These are phyloP conservation scores for Adenanthera pavonina DNA, from an alignment of 306 rosid genomes.

Conservation along the genomic window DNA sequence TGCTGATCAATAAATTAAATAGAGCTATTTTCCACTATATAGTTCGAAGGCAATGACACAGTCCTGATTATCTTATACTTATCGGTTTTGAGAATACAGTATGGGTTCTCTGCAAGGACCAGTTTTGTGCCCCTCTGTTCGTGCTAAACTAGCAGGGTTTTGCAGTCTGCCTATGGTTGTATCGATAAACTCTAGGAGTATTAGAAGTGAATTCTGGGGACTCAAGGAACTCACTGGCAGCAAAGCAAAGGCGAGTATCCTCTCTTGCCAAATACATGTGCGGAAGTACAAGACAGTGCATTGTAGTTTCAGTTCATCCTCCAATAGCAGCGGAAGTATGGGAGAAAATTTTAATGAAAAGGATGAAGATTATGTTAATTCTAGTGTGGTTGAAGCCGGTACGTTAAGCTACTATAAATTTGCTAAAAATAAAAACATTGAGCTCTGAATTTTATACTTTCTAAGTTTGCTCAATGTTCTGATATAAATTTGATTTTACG, in stretches of 20 bases:
- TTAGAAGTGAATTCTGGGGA: constrained; percentile 74
- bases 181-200: constrained; percentile 49
- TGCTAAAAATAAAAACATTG: background rate
- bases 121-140: constrained; percentile 72
- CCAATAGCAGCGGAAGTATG: constrained; percentile 75
- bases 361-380: constrained; percentile 85
- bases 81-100: constrained; percentile 48
- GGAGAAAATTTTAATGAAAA: constrained; percentile 87
- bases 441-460: background rate
- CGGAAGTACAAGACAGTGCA: constrained; percentile 57
- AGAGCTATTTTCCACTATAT: constrained; percentile 15
- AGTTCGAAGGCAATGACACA: background rate
- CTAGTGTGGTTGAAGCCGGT: constrained; percentile 95
- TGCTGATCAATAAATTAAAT: constrained; percentile 5
- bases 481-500: background rate
- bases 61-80: background rate
- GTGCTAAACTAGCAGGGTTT: constrained; percentile 66
- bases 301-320: constrained; percentile 75
- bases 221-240: constrained; percentile 47
- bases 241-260: constrained; percentile 50
- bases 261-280: constrained; percentile 44
- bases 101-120: constrained; percentile 93
- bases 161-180: constrained; percentile 63
- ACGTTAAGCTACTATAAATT: constrained; percentile 42
- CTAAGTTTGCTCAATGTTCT: background rate